These are phyloP conservation scores for Pythium rhizo-oryzae DNA, from an alignment of 352 stramenopile genomes.

Conservation along the genomic window DNA sequence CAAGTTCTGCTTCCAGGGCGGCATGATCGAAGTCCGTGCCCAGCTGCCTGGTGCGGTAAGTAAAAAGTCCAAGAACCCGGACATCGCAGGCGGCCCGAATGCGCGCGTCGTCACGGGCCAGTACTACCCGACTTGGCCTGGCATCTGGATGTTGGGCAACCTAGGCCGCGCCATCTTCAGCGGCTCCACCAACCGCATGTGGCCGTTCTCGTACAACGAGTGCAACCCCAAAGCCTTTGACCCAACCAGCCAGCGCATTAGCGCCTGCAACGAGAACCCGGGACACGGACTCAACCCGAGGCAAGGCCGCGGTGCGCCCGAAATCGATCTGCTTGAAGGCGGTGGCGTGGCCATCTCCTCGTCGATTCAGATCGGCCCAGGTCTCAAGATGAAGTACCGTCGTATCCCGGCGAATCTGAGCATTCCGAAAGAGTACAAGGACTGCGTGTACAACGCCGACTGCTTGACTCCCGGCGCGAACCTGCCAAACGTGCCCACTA, in stretches of 20 bases:
- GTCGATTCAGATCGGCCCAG: conserved; percentile 75
- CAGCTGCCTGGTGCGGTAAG: conserved; percentile 86
- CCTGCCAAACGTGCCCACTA: conserved; percentile 52
- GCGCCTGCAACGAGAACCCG: conserved; percentile 89
- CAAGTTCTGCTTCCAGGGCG: conserved; percentile 95
- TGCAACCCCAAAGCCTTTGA: conserved; percentile 90
- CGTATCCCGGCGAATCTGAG: conserved; percentile 37
- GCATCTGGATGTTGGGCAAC: conserved; percentile 96
- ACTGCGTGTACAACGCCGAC: conserved; percentile 45
- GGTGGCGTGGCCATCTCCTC: conserved; percentile 66
- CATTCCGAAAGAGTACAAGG: conserved; percentile 30
- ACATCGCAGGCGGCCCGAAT: conserved; percentile 76
- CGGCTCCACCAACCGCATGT: conserved; percentile 92
- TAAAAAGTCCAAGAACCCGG: conserved; percentile 63
- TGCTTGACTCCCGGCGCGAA: conserved; percentile 60
- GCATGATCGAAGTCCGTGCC: conserved; percentile 91
- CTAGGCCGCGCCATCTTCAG: conserved; percentile 95
- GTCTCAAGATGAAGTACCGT: conserved; percentile 57
- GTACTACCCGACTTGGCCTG: conserved; percentile 90
- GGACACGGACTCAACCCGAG: conserved; percentile 92
- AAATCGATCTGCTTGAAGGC: conserved; percentile 96
- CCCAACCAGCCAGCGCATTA: conserved; percentile 74
- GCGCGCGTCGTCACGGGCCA: conserved; percentile 33
- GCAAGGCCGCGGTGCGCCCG: conserved; percentile 89
- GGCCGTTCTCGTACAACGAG: conserved; percentile 95